phyloP scores from a whole-genome alignment of 1,284 basidiomycete species.

The Prillingera fragicola region DNA sequence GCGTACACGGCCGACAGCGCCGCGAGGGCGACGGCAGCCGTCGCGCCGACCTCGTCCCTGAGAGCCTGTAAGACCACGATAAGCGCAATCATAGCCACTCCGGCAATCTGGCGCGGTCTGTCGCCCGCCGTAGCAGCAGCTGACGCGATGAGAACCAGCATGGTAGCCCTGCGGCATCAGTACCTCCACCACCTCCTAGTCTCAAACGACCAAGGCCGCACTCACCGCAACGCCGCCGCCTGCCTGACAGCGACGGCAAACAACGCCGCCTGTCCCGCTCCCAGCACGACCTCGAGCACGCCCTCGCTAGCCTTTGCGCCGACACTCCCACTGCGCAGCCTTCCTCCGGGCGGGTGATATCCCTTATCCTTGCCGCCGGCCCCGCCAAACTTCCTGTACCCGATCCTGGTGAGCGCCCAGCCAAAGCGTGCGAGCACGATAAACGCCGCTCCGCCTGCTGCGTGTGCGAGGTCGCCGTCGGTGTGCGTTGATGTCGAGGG shows the following conservation, averaged over 20 bases:
- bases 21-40: not conserved
- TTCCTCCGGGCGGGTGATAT: too few species aligned
- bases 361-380: not conserved
- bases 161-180: not conserved
- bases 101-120: not conserved
- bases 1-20: not conserved
- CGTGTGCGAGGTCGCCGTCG: conserved; percentile 57
- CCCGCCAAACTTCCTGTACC: too few species aligned
- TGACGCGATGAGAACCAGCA: not conserved
- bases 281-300: not conserved
- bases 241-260: not conserved
- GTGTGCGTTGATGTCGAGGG: not conserved
- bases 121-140: not conserved
- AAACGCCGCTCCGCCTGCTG: conserved; percentile 41
- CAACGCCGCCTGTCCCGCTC: not conserved
- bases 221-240: conserved; percentile 3
- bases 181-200: too few species aligned
- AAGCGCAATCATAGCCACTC: not conserved
- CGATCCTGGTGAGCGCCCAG: not conserved
- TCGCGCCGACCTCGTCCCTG: not conserved
- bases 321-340: too few species aligned
- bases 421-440: not conserved
- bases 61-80: not conserved
- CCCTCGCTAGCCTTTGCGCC: not conserved
- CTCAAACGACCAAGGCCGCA: too few species aligned